phyloP scores from a whole-genome alignment of 805 yeast genomes.

The Komagataella pseudopastoris region DNA sequence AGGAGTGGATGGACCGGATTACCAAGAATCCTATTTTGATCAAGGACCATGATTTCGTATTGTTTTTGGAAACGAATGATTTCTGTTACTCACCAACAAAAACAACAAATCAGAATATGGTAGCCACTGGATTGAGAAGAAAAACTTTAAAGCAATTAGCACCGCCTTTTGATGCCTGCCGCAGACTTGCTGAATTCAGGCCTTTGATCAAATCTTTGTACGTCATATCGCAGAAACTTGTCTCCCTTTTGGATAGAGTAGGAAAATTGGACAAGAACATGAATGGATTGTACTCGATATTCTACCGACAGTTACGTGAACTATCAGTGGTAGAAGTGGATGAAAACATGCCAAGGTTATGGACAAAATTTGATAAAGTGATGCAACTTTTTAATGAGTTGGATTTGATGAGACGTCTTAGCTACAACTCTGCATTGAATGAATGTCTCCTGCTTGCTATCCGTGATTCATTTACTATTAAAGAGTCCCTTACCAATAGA shows the following conservation, averaged over 20 bases:
- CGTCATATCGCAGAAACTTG: constrained; percentile 39
- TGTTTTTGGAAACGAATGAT: constrained; percentile 34
- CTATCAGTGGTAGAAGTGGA: constrained; percentile 25
- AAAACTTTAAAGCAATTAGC: constrained; percentile 85
- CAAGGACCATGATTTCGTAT: constrained; percentile 78
- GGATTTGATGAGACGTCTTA: constrained; percentile 55
- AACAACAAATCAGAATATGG: constrained; percentile 25
- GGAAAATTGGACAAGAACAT: constrained; percentile 45
- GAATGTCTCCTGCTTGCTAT: constrained; percentile 57
- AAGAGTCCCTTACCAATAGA: constrained; percentile 87
- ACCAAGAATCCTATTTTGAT: constrained; percentile 65
- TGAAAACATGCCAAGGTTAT: constrained; percentile 64
- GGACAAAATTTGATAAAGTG: constrained; percentile 67
- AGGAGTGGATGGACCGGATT: constrained; percentile 77
- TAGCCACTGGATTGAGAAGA: constrained; percentile 75
- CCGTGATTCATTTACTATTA: constrained; percentile 73
- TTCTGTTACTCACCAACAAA: constrained; percentile 23
- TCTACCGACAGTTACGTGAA: constrained; percentile 24
- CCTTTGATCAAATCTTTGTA: constrained; percentile 76
- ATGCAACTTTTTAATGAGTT: constrained; percentile 63
- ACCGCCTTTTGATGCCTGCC: constrained; percentile 81
- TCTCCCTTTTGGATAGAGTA: constrained; percentile 35
- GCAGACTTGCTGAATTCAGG: constrained; percentile 71
- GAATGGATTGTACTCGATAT: constrained; percentile 30
- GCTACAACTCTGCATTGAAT: constrained; percentile 61